Conservation (phyloP, 1,139 yeast species). For the Candida sp. region DNA sequence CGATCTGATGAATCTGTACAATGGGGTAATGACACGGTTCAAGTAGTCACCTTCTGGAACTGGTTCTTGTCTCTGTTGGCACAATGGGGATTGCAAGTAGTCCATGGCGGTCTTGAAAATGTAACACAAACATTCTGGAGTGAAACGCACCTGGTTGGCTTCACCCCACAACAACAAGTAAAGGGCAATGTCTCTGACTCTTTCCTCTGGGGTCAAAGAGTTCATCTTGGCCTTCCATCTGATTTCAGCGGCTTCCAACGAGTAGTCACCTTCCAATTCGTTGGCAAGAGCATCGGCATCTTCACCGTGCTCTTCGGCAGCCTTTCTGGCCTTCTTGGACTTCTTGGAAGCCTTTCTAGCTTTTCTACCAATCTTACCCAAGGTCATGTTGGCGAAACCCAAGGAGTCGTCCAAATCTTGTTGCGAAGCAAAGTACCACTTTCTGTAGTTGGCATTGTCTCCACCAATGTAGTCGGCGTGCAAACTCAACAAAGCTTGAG, state of each 20-base stretch:
- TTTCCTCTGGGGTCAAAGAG: conserved; percentile 64
- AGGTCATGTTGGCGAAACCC: conserved; percentile 78
- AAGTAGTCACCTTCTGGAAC: conserved; percentile 88
- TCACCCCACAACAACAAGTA: conserved; percentile 90
- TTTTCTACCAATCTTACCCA: conserved; percentile 68
- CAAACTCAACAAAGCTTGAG: conserved; percentile 56
- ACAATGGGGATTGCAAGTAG: conserved; percentile 22
- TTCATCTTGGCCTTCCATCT: conserved; percentile 68
- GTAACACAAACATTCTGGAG: conserved; percentile 88
- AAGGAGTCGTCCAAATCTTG: conserved; percentile 83
- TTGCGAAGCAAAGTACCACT: conserved; percentile 97
- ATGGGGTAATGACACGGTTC: conserved; percentile 74
- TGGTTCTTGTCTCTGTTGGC: conserved; percentile 89
- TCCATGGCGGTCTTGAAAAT: conserved; percentile 56
- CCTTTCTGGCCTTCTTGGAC: conserved; percentile 55
- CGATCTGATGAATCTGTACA: conserved; percentile 63
- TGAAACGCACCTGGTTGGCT: conserved; percentile 79
- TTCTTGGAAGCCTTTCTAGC: conserved; percentile 59
- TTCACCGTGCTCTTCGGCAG: conserved; percentile 42
- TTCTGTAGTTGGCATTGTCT: conserved; percentile 85
- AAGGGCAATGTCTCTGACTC: conserved; percentile 68
- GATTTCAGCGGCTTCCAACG: conserved; percentile 54
- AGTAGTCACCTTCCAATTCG: conserved; percentile 88
- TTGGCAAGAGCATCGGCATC: conserved; percentile 62
- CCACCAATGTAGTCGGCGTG: conserved; percentile 91